Evolutionary conservation across 164 flowering plant genomes (phyloP), one percentile per base, ranked within the genome.

Genomic region (Akebia trifoliata): DNA sequence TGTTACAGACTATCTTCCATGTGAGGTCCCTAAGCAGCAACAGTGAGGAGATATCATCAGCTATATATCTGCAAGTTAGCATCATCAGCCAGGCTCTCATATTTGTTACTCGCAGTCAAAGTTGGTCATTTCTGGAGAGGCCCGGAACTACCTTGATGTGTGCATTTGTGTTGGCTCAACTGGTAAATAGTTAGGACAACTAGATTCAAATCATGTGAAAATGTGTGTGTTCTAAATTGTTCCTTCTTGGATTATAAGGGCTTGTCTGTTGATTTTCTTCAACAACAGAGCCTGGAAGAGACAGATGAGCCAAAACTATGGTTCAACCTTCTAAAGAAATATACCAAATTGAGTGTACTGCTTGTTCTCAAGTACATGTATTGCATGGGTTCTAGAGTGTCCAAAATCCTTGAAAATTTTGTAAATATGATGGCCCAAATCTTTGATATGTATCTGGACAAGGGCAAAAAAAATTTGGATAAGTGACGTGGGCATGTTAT

Each of bases 131-230:
- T 59, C 8, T 76, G 40, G 96, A 89, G 66, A 72, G 93, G 50
- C 93, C 93, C 8, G 96, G 96, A 18, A 24, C 60, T 52, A 87
- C 86, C 32, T 66, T 89, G 74, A 84, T 89, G 76, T 68, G 72
- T 65, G 96, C 96, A 17, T 89, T 89, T 66, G 79, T 89, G 64
- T 77, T 82, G 52, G 96, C 96, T 67, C 96, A 89, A 67, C 78
- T 89, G 80, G 96, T 85, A 68, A 74, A n/a, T 67, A 11, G 20
- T 55, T 55, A 6, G 24, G 40, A 36, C 38, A 50, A 29, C 18
- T 28, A 2, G 36, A 31, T 2, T 48, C 9, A 53, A 18, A 26
- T 54, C 44, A 35, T 42, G 15, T 8, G 39, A 38, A 22, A 17
- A 21, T n/a, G n/a, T n/a, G n/a, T n/a, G n/a, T n/a, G n/a, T n/a